phyloP scores from a whole-genome alignment of 768 basidiomycete species.

The Rhodosporidiobolus sp. region DNA sequence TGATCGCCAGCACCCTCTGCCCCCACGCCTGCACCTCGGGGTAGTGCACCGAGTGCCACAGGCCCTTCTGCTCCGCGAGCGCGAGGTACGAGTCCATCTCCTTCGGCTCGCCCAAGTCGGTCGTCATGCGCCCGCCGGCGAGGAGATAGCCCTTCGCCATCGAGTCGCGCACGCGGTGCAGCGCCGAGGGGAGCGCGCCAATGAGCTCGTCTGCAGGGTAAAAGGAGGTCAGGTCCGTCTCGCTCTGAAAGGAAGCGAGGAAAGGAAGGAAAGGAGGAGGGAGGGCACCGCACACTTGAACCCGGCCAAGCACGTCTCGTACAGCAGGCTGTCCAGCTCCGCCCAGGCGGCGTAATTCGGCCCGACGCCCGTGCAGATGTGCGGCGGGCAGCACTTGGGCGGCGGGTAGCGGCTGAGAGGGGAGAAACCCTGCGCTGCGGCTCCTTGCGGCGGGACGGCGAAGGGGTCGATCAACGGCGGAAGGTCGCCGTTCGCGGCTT shows the following conservation, averaged over 20 bases:
- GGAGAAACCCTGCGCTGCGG: conserved; percentile 1
- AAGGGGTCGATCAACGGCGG: neutral
- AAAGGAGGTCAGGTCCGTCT: neutral
- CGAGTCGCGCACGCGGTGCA: conserved; percentile 29
- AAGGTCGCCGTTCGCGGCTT: neutral
- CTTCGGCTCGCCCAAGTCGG: conserved; percentile 24
- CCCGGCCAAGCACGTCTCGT: conserved; percentile 33
- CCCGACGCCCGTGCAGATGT: conserved; percentile 28
- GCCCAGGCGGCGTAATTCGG: conserved; percentile 18
- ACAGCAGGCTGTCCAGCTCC: conserved; percentile 33
- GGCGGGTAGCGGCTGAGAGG: conserved; percentile 26
- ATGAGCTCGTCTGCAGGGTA: conserved; percentile 33
- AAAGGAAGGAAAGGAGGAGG: too few species aligned
- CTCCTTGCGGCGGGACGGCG: neutral
- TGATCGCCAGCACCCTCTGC: conserved; percentile 31
- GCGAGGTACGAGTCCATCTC: conserved; percentile 33
- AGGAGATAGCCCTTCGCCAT: conserved; percentile 33
- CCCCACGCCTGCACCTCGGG: conserved; percentile 34
- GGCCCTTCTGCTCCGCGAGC: conserved; percentile 18
- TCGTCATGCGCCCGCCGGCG: conserved; percentile 33
- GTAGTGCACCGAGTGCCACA: conserved; percentile 26
- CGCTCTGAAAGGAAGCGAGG: neutral
- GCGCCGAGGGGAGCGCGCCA: conserved; percentile 24
- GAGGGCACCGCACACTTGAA: conserved; percentile 29
- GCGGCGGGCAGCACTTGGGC: conserved; percentile 33